phyloP scores from a whole-genome alignment of 306 rosid genomes.

The Phaseolus lunatus region DNA sequence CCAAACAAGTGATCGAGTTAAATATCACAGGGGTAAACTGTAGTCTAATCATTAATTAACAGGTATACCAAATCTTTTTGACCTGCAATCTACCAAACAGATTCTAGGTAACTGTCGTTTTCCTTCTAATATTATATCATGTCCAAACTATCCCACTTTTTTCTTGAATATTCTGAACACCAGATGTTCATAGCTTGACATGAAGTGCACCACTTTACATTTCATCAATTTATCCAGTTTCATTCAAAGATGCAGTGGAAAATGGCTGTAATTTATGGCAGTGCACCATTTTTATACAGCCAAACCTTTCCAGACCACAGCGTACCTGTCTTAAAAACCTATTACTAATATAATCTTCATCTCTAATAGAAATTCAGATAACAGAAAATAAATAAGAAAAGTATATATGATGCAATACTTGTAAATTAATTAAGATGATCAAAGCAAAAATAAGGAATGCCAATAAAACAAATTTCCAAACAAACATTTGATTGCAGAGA shows the following conservation, averaged over 20 bases:
- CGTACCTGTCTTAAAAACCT: not conserved
- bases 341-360: not conserved
- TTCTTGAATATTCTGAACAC: not conserved
- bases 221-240: not conserved
- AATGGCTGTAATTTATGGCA: not conserved
- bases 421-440: not conserved
- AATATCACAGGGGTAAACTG: not conserved
- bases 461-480: not conserved
- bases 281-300: not conserved
- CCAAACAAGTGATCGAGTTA: not conserved
- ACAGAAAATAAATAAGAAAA: not conserved
- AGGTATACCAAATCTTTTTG: slow-evolving; percentile 39
- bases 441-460: not conserved
- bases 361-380: not conserved
- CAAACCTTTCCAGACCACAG: not conserved
- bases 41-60: slow-evolving; percentile 5
- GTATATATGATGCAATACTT: not conserved
- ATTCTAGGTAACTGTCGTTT: slow-evolving; percentile 12
- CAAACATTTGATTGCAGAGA: not conserved
- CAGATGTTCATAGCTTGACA: slow-evolving; percentile 8
- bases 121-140: slow-evolving; percentile 2
- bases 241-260: not conserved
- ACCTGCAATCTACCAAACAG: slow-evolving; percentile 26
- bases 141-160: not conserved
- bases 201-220: not conserved